These are phyloP conservation scores for Fomitopsis palustris DNA, from an alignment of 1,284 basidiomycete genomes.

Conservation along the genomic window DNA sequence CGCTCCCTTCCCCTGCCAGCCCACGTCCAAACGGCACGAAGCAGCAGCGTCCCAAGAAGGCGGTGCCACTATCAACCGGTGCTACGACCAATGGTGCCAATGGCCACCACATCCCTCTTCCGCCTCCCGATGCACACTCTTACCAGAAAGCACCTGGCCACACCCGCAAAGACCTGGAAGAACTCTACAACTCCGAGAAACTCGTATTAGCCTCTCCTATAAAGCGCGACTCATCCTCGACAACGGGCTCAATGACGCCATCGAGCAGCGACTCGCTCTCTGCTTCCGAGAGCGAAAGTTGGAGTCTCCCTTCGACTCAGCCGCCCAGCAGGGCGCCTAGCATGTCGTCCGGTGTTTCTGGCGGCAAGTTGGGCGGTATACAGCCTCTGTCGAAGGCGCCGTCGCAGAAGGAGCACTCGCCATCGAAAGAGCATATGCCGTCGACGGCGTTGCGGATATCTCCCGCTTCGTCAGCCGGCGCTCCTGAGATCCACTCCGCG, in stretches of 20 bases:
- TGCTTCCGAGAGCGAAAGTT: slow-evolving; percentile 55
- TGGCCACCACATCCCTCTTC: slow-evolving; percentile 41
- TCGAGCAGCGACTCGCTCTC: slow-evolving; percentile 43
- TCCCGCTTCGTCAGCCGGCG: slow-evolving; percentile 24
- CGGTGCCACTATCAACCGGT: slow-evolving; percentile 9
- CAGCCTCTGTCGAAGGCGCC: slow-evolving; percentile 20
- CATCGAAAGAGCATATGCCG: slow-evolving; percentile 22
- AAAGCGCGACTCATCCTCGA: slow-evolving; percentile 29
- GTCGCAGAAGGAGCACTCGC: slow-evolving; percentile 8
- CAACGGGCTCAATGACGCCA: slow-evolving; percentile 35
- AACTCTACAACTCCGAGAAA: slow-evolving; percentile 17
- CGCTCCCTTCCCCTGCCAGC: slow-evolving; percentile 12
- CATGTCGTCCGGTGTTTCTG: slow-evolving; percentile 50
- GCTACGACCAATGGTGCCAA: slow-evolving; percentile 11
- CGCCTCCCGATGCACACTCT: slow-evolving; percentile 48
- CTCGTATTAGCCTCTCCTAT: slow-evolving; percentile 19
- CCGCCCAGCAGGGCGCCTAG: slow-evolving; percentile 46
- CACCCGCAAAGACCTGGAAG: slow-evolving; percentile 43
- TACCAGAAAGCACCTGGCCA: slow-evolving; percentile 56
- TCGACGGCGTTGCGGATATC: slow-evolving; percentile 24
- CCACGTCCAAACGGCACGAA: slow-evolving; percentile 22
- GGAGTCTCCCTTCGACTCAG: slow-evolving; percentile 59
- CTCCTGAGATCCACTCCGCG: neutral
- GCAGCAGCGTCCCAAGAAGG: slow-evolving; percentile 12
- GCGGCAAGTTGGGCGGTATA: slow-evolving; percentile 35